Percentiles rank a stretch among this genome's conserved stretches.
phyloP scores from a whole-genome alignment of 1,139 yeast species.

The Hyphopichia buzzinii region DNA sequence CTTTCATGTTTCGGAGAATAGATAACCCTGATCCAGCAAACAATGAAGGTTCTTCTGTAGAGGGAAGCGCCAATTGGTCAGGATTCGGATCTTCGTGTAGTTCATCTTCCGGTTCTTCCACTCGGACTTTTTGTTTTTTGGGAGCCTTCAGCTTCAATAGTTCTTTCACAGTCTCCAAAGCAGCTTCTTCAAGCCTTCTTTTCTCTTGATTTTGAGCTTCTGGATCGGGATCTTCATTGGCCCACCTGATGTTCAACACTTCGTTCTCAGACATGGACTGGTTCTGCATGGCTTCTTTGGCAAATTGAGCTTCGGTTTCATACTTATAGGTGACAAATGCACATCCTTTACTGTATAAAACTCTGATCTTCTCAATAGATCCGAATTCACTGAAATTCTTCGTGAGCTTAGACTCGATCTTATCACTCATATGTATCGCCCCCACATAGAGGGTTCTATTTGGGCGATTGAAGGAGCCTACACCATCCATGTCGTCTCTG shows the following conservation, averaged over 20 bases:
- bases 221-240: constrained; percentile 84
- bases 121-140: neutral
- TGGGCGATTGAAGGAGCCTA: constrained; percentile 72
- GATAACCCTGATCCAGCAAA: constrained; percentile 3
- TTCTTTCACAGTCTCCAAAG: constrained; percentile 31
- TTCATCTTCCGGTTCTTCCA: constrained; percentile 10
- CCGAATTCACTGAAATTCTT: constrained; percentile 76
- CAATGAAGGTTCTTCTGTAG: neutral
- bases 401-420: constrained; percentile 26
- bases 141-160: constrained; percentile 16
- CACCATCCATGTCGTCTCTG: constrained; percentile 93
- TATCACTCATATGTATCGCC: constrained; percentile 43
- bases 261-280: constrained; percentile 70
- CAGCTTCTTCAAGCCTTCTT: constrained; percentile 33
- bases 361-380: constrained; percentile 64
- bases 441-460: constrained; percentile 82
- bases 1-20: neutral
- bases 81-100: constrained; percentile 6
- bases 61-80: neutral
- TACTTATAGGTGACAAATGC: constrained; percentile 73
- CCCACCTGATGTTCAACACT: constrained; percentile 78
- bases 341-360: constrained; percentile 61
- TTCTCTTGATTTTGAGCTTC: constrained; percentile 54
- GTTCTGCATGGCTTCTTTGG: constrained; percentile 87
- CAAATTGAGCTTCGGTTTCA: constrained; percentile 85